Evolutionary conservation across 2,329 filamentous ascomycete species (phyloP), one percentile per base, ranked within the genome.

Genomic region (Emericellopsis atlantica): DNA sequence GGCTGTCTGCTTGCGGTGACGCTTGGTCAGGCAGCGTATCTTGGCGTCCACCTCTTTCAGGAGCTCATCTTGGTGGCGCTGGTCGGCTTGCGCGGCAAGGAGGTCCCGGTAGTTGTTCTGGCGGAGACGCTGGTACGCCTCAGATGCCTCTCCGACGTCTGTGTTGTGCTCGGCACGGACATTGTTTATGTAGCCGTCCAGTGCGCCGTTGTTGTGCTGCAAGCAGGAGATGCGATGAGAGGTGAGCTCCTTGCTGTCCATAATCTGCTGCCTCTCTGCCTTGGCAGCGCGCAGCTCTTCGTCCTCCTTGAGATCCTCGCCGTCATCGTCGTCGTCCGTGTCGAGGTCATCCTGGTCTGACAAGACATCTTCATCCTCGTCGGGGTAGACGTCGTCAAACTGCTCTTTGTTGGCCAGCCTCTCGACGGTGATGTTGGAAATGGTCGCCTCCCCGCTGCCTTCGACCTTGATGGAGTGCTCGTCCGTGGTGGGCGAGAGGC

Each of bases 341-440:
- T 14, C 49, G n/a, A 40, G 34, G 7, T 58, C 52, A 1, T 58
- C 48, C 8, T 56, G 51, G 6, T 51, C 47, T 4, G 59, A 53
- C 2, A 52, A 48, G 2, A 58, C 54, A 11, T 64, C 61, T 1
- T 55, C 51, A 21, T 69, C 61, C 1, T 59, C 61, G 10, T 69
- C 65, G 0, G 70, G 67, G 45, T 75, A 74, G 14, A 72, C 51
- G 23, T 78, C 72, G 37, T 72, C 55, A 41, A 74, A 77, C 22
- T 63, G 59, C 23, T 76, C 70, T 14, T 58, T 62, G 46, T 78
- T 77, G 2, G 68, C 67, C 9, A 79, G 59, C 6, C 72, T 59
- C 44, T 79, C 70, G 33, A 81, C 68, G 9, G 71, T 67, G 45
- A 83, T 79, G 49, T 84, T 76, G 10, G 54, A 74, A 49, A 80